Conservation (phyloP, 768 basidiomycete species). For the Lactarius vividus region DNA sequence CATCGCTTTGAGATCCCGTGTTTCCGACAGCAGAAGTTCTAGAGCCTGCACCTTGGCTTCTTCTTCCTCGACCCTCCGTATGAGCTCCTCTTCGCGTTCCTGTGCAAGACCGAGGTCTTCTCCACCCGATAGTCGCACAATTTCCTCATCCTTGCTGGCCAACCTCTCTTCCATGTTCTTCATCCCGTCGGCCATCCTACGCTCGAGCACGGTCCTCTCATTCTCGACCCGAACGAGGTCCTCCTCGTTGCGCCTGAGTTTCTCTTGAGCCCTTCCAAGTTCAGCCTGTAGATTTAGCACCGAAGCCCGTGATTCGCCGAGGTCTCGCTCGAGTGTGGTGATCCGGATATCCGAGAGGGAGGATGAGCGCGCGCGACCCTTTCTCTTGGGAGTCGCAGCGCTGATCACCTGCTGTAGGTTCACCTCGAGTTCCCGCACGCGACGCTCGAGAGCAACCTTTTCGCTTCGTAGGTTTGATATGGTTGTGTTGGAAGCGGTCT, state of each 20-base stretch:
- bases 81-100: conserved; percentile 56
- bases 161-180: conserved; percentile 43
- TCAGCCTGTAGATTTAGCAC: conserved; percentile 46
- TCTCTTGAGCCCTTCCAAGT: conserved; percentile 44
- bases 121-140: conserved; percentile 42
- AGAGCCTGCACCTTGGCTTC: conserved; percentile 61
- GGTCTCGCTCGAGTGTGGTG: conserved; percentile 53
- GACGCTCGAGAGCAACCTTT: conserved; percentile 53
- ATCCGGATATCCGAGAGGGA: conserved; percentile 53
- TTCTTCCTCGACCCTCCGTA: conserved; percentile 70
- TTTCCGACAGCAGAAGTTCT: conserved; percentile 46
- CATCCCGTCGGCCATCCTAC: conserved; percentile 43
- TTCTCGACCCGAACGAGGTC: conserved; percentile 55
- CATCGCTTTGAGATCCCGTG: conserved; percentile 38
- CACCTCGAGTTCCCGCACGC: conserved; percentile 57
- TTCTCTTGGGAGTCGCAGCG: conserved; percentile 37
- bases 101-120: conserved; percentile 39
- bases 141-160: conserved; percentile 59
- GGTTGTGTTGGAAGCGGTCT: conserved; percentile 12
- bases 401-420: conserved; percentile 38
- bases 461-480: conserved; percentile 48
- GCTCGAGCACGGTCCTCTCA: conserved; percentile 55
- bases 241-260: conserved; percentile 46
- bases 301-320: conserved; percentile 45
- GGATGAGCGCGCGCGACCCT: conserved; percentile 49